Evolutionary conservation across 2,329 filamentous ascomycete species (phyloP).

Genomic region (Magnaporthales sp.): DNA sequence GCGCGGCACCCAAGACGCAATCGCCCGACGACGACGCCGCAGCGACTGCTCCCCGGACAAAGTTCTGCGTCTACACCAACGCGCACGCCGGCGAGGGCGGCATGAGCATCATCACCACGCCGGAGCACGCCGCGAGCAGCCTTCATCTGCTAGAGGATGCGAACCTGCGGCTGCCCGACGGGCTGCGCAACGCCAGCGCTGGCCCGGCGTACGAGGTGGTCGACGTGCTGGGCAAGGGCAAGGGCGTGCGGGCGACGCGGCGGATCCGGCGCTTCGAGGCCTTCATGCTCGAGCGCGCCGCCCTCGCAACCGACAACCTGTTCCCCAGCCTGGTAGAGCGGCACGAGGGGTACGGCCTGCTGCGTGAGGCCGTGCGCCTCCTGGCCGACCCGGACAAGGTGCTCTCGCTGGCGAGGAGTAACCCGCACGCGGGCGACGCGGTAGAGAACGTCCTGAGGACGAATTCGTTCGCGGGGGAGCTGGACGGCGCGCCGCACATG

Average conservation of each 20-base stretch:
- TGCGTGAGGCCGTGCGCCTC: conserved; percentile 20
- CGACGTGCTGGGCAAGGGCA: conserved; percentile 23
- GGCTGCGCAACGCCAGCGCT: background rate
- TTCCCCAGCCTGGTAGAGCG: conserved; percentile 19
- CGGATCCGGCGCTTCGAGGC: conserved; percentile 22
- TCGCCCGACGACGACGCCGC: background rate
- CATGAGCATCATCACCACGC: conserved; percentile 25
- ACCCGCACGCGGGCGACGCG: conserved; percentile 16
- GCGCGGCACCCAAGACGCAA: background rate
- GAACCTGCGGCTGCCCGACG: conserved; percentile 3
- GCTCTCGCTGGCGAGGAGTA: conserved; percentile 19
- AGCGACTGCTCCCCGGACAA: background rate
- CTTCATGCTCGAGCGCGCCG: conserved; percentile 31
- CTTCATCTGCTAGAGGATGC: conserved; percentile 19
- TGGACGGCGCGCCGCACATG: conserved; percentile 16
- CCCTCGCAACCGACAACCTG: conserved; percentile 19
- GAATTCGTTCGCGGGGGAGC: conserved; percentile 20
- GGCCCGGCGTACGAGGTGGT: conserved; percentile 18
- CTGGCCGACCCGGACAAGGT: conserved; percentile 19
- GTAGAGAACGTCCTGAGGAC: conserved; percentile 26
- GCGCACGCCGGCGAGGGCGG: conserved; percentile 17
- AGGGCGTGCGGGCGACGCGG: conserved; percentile 24
- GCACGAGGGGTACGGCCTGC: conserved; percentile 17
- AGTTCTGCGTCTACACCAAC: conserved; percentile 21
- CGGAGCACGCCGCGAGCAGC: conserved; percentile 21